Conservation (phyloP, 2,329 filamentous ascomycete genomes). For the Thelonectria rubi region DNA sequence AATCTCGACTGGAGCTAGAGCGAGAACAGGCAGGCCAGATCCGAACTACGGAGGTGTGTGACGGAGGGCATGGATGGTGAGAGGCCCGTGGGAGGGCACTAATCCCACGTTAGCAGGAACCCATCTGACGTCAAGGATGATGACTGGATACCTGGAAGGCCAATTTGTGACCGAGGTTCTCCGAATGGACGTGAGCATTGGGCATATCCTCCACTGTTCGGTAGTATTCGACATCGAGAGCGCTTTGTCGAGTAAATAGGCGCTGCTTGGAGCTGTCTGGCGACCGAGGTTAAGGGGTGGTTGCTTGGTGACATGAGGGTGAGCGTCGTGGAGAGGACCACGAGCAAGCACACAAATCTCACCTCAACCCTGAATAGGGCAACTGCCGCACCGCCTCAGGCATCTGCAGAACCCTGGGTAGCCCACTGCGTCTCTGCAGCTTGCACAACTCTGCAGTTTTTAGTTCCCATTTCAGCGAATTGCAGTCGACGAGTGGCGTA, state of each 20-base stretch:
- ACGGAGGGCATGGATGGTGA: slow-evolving; percentile 11
- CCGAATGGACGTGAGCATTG: slow-evolving; percentile 29
- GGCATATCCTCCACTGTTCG: slow-evolving; percentile 21
- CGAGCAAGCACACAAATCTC: background rate
- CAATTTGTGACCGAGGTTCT: slow-evolving; percentile 36
- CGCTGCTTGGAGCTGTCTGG: slow-evolving; percentile 5
- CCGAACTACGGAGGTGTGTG: slow-evolving; percentile 18
- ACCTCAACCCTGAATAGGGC: background rate
- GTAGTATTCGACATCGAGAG: slow-evolving; percentile 17
- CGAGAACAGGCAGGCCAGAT: slow-evolving; percentile 29
- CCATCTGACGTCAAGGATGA: slow-evolving; percentile 41
- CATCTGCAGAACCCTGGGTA: slow-evolving; percentile 5
- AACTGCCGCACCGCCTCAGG: background rate
- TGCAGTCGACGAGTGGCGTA: slow-evolving; percentile 17
- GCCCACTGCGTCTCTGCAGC: background rate
- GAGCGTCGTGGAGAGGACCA: slow-evolving; percentile 6
- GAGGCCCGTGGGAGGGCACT: slow-evolving; percentile 19
- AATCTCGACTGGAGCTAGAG: slow-evolving; percentile 24
- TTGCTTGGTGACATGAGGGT: slow-evolving; percentile 6
- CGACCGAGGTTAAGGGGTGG: slow-evolving; percentile 12
- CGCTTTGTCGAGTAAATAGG: slow-evolving; percentile 14
- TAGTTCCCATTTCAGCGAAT: background rate
- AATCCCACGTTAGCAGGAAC: slow-evolving; percentile 30
- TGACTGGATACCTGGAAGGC: slow-evolving; percentile 12
- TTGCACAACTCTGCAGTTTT: slow-evolving; percentile 11